These are phyloP conservation scores for Penicillium glabrum DNA, from an alignment of 2,329 filamentous ascomycete species.

Conservation along the genomic window DNA sequence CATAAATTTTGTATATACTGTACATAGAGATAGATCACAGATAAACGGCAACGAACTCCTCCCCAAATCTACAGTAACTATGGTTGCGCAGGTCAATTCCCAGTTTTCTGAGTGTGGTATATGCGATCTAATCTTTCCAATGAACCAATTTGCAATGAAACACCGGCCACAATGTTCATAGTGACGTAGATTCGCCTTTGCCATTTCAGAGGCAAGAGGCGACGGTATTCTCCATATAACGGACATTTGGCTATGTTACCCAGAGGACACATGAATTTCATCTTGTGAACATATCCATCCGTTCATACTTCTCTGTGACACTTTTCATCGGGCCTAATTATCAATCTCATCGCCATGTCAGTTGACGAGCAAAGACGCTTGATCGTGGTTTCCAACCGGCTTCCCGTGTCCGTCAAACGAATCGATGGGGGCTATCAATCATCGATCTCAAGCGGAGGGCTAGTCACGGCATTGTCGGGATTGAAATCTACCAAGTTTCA, in stretches of 20 bases:
- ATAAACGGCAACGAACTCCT: too few relatives aligned
- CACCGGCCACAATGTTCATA: constrained; percentile 7
- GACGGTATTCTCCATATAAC: background rate
- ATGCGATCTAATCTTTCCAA: too few relatives aligned
- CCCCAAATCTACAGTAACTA: background rate
- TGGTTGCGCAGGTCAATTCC: background rate
- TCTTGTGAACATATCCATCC: background rate
- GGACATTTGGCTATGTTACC: background rate
- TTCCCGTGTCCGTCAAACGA: constrained; percentile 89
- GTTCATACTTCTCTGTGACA: background rate
- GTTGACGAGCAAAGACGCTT: constrained; percentile 27
- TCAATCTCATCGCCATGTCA: constrained; percentile 1
- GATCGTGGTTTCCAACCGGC: constrained; percentile 82
- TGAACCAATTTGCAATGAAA: too few relatives aligned
- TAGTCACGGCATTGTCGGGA: constrained; percentile 86
- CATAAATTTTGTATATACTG: too few relatives aligned
- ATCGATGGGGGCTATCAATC: constrained; percentile 79
- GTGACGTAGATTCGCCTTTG: constrained; percentile 16
- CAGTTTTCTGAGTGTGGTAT: too few relatives aligned
- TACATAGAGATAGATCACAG: too few relatives aligned
- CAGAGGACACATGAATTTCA: background rate
- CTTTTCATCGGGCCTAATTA: background rate
- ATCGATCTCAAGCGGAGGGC: constrained; percentile 85
- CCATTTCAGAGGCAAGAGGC: constrained; percentile 14
- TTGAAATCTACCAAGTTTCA: constrained; percentile 87